phyloP scores from a whole-genome alignment of 164 flowering plant species.

The Cinnamomum micranthum region DNA sequence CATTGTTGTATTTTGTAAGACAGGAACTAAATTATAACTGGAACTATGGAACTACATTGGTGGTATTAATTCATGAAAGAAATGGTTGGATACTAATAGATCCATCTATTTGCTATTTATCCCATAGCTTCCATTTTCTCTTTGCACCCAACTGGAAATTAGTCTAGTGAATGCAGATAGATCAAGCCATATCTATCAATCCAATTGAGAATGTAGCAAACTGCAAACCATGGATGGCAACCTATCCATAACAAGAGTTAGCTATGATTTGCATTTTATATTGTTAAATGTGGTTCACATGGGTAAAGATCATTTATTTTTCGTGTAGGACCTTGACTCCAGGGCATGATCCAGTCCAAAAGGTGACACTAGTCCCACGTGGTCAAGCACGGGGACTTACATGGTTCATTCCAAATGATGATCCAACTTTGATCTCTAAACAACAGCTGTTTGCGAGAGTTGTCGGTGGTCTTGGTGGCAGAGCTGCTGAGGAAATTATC shows the following conservation, averaged over 20 bases:
- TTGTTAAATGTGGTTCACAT: neutral
- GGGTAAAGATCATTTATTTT: neutral
- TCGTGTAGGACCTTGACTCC: conserved; percentile 76
- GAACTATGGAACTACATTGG: too few relatives aligned
- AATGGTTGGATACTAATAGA: too few relatives aligned
- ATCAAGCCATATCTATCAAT: neutral
- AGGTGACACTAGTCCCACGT: conserved; percentile 79
- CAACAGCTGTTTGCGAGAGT: conserved; percentile 86
- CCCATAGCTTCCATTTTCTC: neutral
- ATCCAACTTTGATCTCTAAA: conserved; percentile 79
- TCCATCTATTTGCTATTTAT: neutral
- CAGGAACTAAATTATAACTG: too few relatives aligned
- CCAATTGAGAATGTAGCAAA: neutral
- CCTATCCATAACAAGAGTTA: neutral
- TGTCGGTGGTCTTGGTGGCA: conserved; percentile 87
- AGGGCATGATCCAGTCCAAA: conserved; percentile 89
- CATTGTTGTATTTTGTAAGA: too few relatives aligned
- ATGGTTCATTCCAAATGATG: conserved; percentile 81
- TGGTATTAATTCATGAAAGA: too few relatives aligned
- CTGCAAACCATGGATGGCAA: neutral
- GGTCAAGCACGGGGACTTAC: conserved; percentile 88
- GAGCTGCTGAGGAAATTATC: conserved; percentile 87
- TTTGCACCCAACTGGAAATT: neutral
- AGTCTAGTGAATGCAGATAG: neutral
- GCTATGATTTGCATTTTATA: neutral